Conservation (phyloP, 108 stramenopile genomes). For the Pseudonitzschia multistriata region DNA sequence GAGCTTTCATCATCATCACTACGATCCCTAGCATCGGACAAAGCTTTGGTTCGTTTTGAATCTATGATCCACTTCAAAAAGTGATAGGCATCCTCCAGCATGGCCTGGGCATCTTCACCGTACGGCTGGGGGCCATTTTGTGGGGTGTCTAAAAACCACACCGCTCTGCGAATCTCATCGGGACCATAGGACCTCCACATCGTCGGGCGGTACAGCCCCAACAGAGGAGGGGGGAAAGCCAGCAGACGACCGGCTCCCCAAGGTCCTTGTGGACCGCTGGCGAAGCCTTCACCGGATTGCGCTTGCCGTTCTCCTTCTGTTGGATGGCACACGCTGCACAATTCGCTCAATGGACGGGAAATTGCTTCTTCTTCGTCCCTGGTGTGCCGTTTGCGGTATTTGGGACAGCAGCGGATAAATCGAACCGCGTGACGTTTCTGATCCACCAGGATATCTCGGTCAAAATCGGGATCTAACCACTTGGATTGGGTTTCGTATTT, state of each 20-base stretch:
- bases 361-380: background rate
- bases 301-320: background rate
- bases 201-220: conserved; percentile 48
- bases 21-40: background rate
- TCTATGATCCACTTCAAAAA: conserved; percentile 58
- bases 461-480: conserved; percentile 55
- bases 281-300: too few species aligned
- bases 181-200: conserved; percentile 71
- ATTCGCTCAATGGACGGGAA: background rate
- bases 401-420: conserved; percentile 44
- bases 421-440: conserved; percentile 61
- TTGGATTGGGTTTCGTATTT: conserved; percentile 47
- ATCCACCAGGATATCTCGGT: conserved; percentile 58
- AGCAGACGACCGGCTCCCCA: conserved; percentile 9
- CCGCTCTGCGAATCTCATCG: conserved; percentile 50
- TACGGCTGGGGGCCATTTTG: conserved; percentile 66
- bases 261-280: background rate
- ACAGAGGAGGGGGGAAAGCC: conserved; percentile 35
- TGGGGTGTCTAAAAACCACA: conserved; percentile 64
- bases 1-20: background rate
- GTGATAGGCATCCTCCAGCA: conserved; percentile 66
- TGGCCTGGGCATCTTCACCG: conserved; percentile 44
- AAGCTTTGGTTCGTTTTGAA: background rate
- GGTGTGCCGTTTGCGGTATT: conserved; percentile 23
- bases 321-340: background rate